Conservation (phyloP, 2,329 filamentous ascomycete genomes). For the Basipetospora chlamydospora region DNA sequence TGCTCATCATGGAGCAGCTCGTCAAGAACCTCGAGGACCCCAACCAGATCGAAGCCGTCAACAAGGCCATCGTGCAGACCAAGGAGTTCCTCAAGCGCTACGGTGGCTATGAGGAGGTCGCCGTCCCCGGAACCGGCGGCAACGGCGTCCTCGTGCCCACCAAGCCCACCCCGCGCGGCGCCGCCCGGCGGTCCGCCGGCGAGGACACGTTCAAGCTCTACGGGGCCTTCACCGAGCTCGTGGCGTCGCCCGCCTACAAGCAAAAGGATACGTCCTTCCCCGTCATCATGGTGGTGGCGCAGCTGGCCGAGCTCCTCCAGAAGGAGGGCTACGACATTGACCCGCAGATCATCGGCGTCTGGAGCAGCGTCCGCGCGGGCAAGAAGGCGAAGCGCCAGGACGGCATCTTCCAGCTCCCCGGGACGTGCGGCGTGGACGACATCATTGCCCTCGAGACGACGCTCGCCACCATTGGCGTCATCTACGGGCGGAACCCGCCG, state of each 20-base stretch:
- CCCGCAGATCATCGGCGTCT: slow-evolving; percentile 6
- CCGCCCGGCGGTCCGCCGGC: background rate
- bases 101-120: background rate
- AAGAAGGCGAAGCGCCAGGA: slow-evolving; percentile 8
- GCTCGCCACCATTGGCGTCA: slow-evolving; percentile 8
- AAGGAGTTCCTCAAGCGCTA: slow-evolving; percentile 5
- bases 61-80: slow-evolving; percentile 3
- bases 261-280: slow-evolving; percentile 2
- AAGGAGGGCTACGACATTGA: slow-evolving; percentile 7
- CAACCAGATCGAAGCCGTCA: slow-evolving; percentile 1
- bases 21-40: slow-evolving; percentile 1
- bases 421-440: slow-evolving; percentile 9
- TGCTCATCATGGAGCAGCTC: slow-evolving; percentile 3
- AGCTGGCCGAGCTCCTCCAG: slow-evolving; percentile 8
- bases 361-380: background rate
- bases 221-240: slow-evolving; percentile 2
- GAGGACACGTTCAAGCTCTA: background rate
- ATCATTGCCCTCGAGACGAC: slow-evolving; percentile 10
- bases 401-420: slow-evolving; percentile 8
- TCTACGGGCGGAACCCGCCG: slow-evolving; percentile 8
- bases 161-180: background rate
- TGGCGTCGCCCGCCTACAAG: background rate
- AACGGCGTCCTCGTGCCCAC: slow-evolving; percentile 1
- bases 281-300: slow-evolving; percentile 4
- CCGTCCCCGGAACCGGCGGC: slow-evolving; percentile 1